phyloP scores from a whole-genome alignment of 2,329 filamentous ascomycete species.

The Dothistroma septosporum region DNA sequence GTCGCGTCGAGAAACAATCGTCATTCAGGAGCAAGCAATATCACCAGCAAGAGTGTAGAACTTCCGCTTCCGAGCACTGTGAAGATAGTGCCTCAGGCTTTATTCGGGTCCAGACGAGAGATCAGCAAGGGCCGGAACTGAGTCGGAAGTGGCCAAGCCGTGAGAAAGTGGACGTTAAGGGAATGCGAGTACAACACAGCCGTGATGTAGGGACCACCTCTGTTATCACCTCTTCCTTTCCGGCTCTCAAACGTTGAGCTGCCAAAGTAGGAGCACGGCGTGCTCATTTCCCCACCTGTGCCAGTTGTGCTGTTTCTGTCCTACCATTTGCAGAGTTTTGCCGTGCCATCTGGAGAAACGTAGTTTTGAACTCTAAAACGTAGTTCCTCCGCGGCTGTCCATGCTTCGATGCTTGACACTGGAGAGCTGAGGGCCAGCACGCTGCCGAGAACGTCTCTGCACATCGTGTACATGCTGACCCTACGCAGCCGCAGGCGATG shows the following conservation, averaged over 20 bases:
- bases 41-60: background rate
- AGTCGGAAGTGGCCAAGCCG: background rate
- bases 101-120: background rate
- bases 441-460: no score
- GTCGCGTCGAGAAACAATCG: constrained; percentile 2
- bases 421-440: no score
- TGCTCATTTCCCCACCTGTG: background rate
- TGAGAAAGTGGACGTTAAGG: background rate
- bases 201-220: background rate
- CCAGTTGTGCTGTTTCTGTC: background rate
- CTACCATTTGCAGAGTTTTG: background rate
- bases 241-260: background rate
- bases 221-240: background rate
- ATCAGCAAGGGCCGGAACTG: background rate
- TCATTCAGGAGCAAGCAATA: constrained; percentile 1
- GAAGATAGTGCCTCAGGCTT: background rate
- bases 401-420: background rate
- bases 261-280: background rate
- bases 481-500: background rate
- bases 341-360: background rate
- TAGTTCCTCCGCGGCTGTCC: background rate
- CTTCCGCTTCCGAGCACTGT: constrained; percentile 1
- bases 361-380: background rate
- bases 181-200: background rate
- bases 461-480: no score